These are phyloP conservation scores for Cytospora piceae DNA, from an alignment of 2,329 filamentous ascomycete species.

Conservation along the genomic window DNA sequence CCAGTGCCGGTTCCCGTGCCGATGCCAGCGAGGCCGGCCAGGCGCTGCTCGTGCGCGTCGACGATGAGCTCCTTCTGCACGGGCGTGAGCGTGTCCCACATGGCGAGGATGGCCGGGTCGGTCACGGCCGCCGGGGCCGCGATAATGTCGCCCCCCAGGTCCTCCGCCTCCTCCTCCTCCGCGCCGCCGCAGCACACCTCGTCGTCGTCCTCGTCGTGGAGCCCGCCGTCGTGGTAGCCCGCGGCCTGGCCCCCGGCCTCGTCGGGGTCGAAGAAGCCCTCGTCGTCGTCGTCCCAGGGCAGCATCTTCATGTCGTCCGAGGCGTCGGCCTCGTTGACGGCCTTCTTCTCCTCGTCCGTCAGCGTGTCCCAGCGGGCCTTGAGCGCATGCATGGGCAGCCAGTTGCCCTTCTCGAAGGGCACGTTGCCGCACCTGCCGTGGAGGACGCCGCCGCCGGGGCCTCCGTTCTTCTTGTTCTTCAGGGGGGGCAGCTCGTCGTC, in stretches of 20 bases:
- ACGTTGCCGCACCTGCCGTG: slow-evolving; percentile 40
- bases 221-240: neutral
- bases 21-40: neutral
- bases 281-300: slow-evolving; percentile 29
- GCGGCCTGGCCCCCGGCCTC: neutral
- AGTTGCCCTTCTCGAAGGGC: slow-evolving; percentile 41
- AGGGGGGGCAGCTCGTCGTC: slow-evolving; percentile 46
- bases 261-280: slow-evolving; percentile 23
- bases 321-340: slow-evolving; percentile 41
- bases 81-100: slow-evolving; percentile 17
- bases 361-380: slow-evolving; percentile 50
- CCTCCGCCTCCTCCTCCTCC: neutral
- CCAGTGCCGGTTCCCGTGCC: neutral
- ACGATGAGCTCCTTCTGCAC: slow-evolving; percentile 14
- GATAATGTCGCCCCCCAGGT: neutral
- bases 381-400: slow-evolving; percentile 49
- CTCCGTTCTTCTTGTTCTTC: slow-evolving; percentile 9
- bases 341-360: slow-evolving; percentile 41
- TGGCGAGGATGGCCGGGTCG: slow-evolving; percentile 6
- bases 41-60: neutral
- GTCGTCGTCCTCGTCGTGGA: neutral
- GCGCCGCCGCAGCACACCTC: neutral
- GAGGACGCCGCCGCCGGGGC: slow-evolving; percentile 5
- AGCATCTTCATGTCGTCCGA: slow-evolving; percentile 34
- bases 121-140: neutral